These are phyloP conservation scores for Aspergillus sclerotiicarbonarius DNA, from an alignment of 495 filamentous ascomycete species.

Conservation along the genomic window DNA sequence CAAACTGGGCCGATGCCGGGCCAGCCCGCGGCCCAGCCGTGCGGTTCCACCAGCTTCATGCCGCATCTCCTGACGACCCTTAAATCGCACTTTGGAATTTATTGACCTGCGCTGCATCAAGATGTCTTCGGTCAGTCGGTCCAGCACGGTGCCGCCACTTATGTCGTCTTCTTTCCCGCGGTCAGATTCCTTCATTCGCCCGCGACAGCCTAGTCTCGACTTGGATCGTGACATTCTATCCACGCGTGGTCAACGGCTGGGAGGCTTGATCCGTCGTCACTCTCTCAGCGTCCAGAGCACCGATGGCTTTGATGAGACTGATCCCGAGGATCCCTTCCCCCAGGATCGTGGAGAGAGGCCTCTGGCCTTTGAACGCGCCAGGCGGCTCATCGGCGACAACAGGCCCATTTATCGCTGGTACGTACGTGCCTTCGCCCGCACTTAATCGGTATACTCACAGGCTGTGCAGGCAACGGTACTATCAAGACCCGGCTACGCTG, in stretches of 20 bases:
- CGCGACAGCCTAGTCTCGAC: slow-evolving; percentile 33
- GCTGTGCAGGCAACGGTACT: slow-evolving; percentile 33
- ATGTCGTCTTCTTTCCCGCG: slow-evolving; percentile 18
- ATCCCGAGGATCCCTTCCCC: slow-evolving; percentile 14
- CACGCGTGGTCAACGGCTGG: slow-evolving; percentile 36
- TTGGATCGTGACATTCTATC: slow-evolving; percentile 36
- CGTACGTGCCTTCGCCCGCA: background rate
- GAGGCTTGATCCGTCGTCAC: slow-evolving; percentile 27
- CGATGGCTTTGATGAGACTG: slow-evolving; percentile 22
- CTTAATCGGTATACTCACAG: background rate
- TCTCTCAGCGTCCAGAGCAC: slow-evolving; percentile 22
- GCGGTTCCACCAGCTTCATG: too few relatives aligned
- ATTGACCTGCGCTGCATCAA: background rate
- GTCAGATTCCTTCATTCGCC: slow-evolving; percentile 20
- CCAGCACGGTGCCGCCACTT: slow-evolving; percentile 6
- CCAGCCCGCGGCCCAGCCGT: too few relatives aligned
- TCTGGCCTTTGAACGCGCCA: slow-evolving; percentile 15
- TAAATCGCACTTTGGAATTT: too few relatives aligned
- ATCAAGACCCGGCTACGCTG: slow-evolving; percentile 28
- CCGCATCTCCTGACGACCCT: too few relatives aligned
- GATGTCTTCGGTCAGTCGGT: slow-evolving; percentile 11
- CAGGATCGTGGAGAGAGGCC: slow-evolving; percentile 18
- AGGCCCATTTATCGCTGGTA: slow-evolving; percentile 40
- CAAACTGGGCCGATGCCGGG: too few relatives aligned
- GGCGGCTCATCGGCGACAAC: slow-evolving; percentile 34